These are phyloP conservation scores for Senecio squalidus DNA, from an alignment of 140 eudicot species.

Conservation along the genomic window DNA sequence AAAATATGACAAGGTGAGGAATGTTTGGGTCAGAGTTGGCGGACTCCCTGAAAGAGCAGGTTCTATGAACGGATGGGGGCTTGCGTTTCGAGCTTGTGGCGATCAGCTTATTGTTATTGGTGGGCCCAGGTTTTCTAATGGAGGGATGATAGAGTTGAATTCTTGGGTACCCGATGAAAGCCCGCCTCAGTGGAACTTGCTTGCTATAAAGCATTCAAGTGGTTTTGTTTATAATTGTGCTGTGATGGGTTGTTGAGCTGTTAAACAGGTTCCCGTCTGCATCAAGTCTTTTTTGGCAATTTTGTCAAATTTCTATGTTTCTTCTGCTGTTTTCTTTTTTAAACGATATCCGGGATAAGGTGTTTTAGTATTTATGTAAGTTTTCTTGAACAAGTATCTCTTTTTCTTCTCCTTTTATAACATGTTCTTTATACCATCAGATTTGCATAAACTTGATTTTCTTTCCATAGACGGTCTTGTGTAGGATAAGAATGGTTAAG, in stretches of 20 bases:
- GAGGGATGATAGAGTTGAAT: slow-evolving; percentile 58
- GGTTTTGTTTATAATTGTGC: slow-evolving; percentile 82
- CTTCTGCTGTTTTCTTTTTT: not conserved
- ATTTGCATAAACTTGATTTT: slow-evolving; percentile 1
- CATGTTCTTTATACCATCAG: slow-evolving; percentile 3
- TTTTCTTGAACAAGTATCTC: slow-evolving; percentile 1
- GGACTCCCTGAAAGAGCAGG: slow-evolving; percentile 52
- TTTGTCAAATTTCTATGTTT: slow-evolving; percentile 12
- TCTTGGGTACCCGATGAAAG: slow-evolving; percentile 67
- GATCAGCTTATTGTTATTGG: slow-evolving; percentile 64
- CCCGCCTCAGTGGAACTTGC: slow-evolving; percentile 56
- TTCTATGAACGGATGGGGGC: slow-evolving; percentile 82
- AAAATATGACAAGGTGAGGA: slow-evolving; percentile 46
- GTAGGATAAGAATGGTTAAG: not conserved
- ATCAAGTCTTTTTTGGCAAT: not conserved
- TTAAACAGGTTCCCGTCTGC: slow-evolving; percentile 7
- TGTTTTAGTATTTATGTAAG: slow-evolving; percentile 6
- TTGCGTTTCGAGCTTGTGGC: slow-evolving; percentile 77
- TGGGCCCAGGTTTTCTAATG: slow-evolving; percentile 48
- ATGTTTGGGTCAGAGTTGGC: slow-evolving; percentile 55
- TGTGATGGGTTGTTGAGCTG: slow-evolving; percentile 62
- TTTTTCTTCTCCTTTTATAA: not conserved
- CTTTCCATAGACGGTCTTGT: slow-evolving; percentile 7
- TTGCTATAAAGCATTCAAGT: slow-evolving; percentile 47
- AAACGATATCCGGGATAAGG: slow-evolving; percentile 10